Base-by-base conservation (phyloP, 2,329 filamentous ascomycete species). In the Dissoconium aciculare region DNA sequence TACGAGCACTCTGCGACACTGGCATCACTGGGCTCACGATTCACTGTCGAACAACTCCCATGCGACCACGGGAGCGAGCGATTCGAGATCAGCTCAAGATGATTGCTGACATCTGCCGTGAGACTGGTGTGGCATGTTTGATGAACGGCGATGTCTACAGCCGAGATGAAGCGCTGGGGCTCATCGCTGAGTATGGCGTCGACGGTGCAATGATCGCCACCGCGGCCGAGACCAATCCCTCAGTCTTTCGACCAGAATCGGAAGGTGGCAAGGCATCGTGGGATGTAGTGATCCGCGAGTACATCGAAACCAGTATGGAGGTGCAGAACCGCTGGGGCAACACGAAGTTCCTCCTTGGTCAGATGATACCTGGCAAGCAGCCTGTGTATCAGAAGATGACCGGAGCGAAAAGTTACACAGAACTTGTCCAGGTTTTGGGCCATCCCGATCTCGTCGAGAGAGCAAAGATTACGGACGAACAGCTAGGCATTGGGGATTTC, bases 151-250 rank as follows among this genome's bases (percentile, higher is more conserved):
- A 98, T 48, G 84, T 98, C 0, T 71, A 67, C 32, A 71, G 64
- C 21, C 71, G 80, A 32, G 78, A 82, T 30, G 64, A 92, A 36
- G 87, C 75, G 0, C 50, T 79, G 5, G 53, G 63, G 36, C 64
- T 98, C 5, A 76, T 84, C 38, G 48, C 69, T 15, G 78, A 93
- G 52, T 94, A 71, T 50, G 77, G 75, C n/a, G 80, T 79, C 4
- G 85, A 95, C 49, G 87, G 85, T 4, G 89, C 82, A 37, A 98
- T 98, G 89, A 95, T 98, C 47, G 89, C 89, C 6, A 89, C 83
- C 3, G 70, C 82, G 3, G 89, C 89, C 1, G 89, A 98, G 61
- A 71, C 76, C 40, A 98, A 98, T 51, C 72, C 84, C 3, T 91
- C 81, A 41, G 85, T 80, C 48, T 98, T 98, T 62, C 69, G 79